Evolutionary conservation across 306 rosid species (phyloP).

Genomic region (Prunus campanulata): DNA sequence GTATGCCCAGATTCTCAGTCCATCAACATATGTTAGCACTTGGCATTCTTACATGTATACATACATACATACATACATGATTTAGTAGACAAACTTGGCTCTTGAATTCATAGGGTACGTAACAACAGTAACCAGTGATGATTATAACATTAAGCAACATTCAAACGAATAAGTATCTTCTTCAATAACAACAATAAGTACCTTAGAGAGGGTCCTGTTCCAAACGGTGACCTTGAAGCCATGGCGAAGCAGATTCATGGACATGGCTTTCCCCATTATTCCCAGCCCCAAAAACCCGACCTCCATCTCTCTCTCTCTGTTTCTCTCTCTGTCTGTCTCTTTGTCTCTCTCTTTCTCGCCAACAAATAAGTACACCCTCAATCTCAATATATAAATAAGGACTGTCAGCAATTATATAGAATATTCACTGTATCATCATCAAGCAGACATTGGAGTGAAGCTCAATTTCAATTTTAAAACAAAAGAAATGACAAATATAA

Average conservation of each 20-base stretch:
- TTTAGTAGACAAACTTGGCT: not conserved
- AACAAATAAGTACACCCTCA: too few relatives aligned
- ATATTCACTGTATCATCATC: not conserved
- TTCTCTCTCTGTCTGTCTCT: not conserved
- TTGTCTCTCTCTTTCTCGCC: not conserved
- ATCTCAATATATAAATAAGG: not conserved
- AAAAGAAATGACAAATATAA: not conserved
- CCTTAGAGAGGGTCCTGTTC: slow-evolving; percentile 88
- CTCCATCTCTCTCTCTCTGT: slow-evolving; percentile 39
- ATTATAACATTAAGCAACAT: not conserved
- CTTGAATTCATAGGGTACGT: not conserved
- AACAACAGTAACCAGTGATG: not conserved
- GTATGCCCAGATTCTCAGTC: not conserved
- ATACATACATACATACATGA: not conserved
- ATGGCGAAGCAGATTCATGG: slow-evolving; percentile 53
- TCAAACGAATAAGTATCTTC: not conserved
- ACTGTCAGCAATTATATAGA: not conserved
- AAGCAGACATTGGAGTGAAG: not conserved
- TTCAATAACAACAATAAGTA: slow-evolving; percentile 3
- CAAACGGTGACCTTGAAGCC: slow-evolving; percentile 83
- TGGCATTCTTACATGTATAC: not conserved
- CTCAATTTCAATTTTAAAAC: not conserved
- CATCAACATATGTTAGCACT: not conserved
- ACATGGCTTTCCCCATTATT: slow-evolving; percentile 90
- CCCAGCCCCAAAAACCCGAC: slow-evolving; percentile 81